Evolutionary conservation across 2,329 filamentous ascomycete genomes (phyloP), one percentile per base, ranked within the genome.

Genomic region (Paecilomyces sp.): DNA sequence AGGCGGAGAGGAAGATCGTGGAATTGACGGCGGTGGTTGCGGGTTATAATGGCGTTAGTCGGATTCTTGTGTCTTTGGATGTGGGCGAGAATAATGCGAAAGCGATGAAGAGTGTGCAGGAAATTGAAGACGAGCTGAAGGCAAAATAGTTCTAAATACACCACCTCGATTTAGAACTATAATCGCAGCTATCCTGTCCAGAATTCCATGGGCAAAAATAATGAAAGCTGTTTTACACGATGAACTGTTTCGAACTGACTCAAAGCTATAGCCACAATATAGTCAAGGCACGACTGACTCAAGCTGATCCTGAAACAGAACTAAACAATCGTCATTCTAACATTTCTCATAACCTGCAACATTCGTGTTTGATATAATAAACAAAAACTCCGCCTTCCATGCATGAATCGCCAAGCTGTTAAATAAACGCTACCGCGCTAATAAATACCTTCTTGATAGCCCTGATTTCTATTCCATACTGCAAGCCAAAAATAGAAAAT

Each of bases 41-140:
- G n/a, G 86, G 85, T 58, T 96, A 95, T 72, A 96, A 96, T 73
- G 92, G 90, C 69, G 91, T 96, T 18, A 92, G 89, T 72, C 83
- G 91, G 28, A 92, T 96, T 67, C 73, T 96, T 66, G 90, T 96
- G 8, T 91, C 91, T 11, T 73, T 96, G 60, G 88, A 96, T 75
- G 89, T 79, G 47, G 77, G 76, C 2, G 77, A 79, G 68, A 74
- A 74, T 58, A 79, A 79, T 64, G 71, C 60, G 11, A 70, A 66
- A 55, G 65, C 91, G 72, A 79, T 91, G 72, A 79, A 90, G 62
- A 90, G 87, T 68, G 87, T 88, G 1, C 80, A 81, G 51, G 85
- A 88, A 68, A 87, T 91, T 67, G 83, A 89, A 60, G 78, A 76
- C 62, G 80, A 31, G 3, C 34, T 55, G 30, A 33, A 55, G 51